These are phyloP conservation scores for Vitis labrusca DNA, from an alignment of 164 flowering plant genomes.

Conservation along the genomic window DNA sequence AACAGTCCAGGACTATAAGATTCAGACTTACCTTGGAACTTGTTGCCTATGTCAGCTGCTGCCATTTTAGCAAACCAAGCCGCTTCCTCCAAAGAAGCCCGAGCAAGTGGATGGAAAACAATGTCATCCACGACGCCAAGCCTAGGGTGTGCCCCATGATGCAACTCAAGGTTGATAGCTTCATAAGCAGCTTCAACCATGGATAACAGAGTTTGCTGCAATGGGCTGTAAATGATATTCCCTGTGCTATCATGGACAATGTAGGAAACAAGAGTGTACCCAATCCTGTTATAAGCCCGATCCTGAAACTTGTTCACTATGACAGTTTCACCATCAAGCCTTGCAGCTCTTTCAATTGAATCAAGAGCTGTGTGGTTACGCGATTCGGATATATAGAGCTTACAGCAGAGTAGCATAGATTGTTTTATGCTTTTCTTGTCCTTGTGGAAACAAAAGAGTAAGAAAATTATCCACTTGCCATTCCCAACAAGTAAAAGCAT, in stretches of 20 bases:
- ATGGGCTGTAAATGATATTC: slow-evolving; percentile 40
- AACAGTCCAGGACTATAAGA: background rate
- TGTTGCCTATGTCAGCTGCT: slow-evolving; percentile 59
- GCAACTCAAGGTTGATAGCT: slow-evolving; percentile 56
- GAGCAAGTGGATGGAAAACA: slow-evolving; percentile 68
- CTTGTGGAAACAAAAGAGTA: slow-evolving; percentile 4
- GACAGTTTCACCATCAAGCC: slow-evolving; percentile 39
- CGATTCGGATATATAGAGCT: slow-evolving; percentile 68
- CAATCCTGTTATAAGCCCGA: slow-evolving; percentile 50
- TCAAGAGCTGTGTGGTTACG: slow-evolving; percentile 56
- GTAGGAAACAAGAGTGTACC: slow-evolving; percentile 64
- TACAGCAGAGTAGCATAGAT: slow-evolving; percentile 60
- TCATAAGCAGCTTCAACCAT: slow-evolving; percentile 63
- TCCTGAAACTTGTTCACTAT: slow-evolving; percentile 69
- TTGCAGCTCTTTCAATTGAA: slow-evolving; percentile 56
- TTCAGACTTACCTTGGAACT: slow-evolving; percentile 52
- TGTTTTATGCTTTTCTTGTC: slow-evolving; percentile 35
- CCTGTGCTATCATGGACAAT: slow-evolving; percentile 35
- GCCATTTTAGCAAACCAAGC: slow-evolving; percentile 64
- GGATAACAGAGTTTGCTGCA: slow-evolving; percentile 55
- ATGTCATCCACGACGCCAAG: slow-evolving; percentile 80
- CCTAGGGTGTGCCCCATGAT: slow-evolving; percentile 72
- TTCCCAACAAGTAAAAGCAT: too few relatives aligned
- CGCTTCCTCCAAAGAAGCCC: slow-evolving; percentile 65
- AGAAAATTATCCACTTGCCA: too few relatives aligned